phyloP scores from a whole-genome alignment of 1,284 basidiomycete genomes.

The Pterula multifida region DNA sequence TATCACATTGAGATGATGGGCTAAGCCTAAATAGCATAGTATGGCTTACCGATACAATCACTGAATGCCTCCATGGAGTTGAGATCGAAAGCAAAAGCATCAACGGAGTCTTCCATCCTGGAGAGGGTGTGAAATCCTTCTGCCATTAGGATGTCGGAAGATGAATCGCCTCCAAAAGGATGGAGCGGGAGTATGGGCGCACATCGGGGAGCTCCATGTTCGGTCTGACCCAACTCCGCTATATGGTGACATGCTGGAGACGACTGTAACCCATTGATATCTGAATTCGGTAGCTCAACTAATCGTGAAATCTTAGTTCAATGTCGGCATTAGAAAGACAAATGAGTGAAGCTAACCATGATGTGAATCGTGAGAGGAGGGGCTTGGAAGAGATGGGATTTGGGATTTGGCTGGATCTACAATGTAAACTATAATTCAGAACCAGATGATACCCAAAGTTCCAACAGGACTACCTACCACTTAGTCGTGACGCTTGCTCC shows the following conservation, averaged over 20 bases:
- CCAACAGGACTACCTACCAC: no score
- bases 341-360: background rate
- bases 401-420: no score
- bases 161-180: background rate
- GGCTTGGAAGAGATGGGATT: background rate
- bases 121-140: background rate
- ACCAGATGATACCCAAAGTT: no score
- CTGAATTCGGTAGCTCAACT: background rate
- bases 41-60: background rate
- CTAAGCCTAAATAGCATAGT: background rate
- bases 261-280: background rate
- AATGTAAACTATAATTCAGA: no score
- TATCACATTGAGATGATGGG: background rate
- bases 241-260: background rate
- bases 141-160: background rate
- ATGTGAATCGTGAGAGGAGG: background rate
- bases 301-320: no score
- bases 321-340: background rate
- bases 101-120: background rate
- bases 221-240: background rate
- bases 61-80: slow-evolving; percentile 1
- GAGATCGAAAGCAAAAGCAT: background rate
- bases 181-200: background rate
- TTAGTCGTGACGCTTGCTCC: background rate
- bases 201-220: background rate